phyloP scores from a whole-genome alignment of 1,284 basidiomycete genomes.

The Wallemia ichthyophaga region DNA sequence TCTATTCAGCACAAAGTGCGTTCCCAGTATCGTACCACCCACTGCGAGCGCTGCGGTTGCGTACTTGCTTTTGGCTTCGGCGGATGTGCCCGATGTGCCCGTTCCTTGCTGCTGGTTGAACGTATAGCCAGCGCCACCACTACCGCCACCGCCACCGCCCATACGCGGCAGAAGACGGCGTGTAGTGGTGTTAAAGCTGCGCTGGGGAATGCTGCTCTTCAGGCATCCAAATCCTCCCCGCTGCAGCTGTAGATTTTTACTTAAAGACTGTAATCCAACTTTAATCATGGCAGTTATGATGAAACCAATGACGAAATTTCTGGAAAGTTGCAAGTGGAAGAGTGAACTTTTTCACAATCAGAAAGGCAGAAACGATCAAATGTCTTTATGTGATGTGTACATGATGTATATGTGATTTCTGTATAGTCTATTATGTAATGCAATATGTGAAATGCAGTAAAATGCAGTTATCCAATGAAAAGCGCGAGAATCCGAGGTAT shows the following conservation, averaged over 20 bases:
- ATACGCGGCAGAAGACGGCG: background rate
- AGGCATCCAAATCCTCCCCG: background rate
- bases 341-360: too few relatives aligned
- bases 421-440: too few relatives aligned
- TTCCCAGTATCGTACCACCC: constrained; percentile 31
- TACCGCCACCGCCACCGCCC: background rate
- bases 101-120: background rate
- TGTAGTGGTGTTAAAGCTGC: background rate
- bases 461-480: too few relatives aligned
- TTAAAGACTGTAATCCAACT: background rate
- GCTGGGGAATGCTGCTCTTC: background rate
- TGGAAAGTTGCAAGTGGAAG: too few relatives aligned
- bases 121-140: background rate
- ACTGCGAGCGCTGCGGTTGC: constrained; percentile 11
- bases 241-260: background rate
- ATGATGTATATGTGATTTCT: too few relatives aligned
- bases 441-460: too few relatives aligned
- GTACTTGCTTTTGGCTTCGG: background rate
- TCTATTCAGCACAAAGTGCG: constrained; percentile 37
- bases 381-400: too few relatives aligned
- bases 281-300: background rate
- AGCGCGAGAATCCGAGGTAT: too few relatives aligned
- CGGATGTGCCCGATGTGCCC: background rate
- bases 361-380: too few relatives aligned
- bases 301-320: too few relatives aligned